phyloP scores from a whole-genome alignment of 129 eudicot species.

The Silybum marianum region DNA sequence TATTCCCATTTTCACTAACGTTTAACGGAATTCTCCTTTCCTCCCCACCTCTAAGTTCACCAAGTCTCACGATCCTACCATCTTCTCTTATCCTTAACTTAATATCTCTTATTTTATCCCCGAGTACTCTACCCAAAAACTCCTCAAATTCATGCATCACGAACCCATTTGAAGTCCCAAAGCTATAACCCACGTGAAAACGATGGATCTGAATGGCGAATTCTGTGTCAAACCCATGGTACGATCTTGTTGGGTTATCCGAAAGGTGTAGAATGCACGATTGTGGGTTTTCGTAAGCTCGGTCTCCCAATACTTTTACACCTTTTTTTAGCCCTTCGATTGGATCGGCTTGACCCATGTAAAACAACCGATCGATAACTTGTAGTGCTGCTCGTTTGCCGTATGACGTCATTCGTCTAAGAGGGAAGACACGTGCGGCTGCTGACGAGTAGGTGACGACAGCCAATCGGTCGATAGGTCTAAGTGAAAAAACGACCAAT shows the following conservation, averaged over 20 bases:
- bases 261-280: conserved; percentile 75
- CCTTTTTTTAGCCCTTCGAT: conserved; percentile 85
- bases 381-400: conserved; percentile 83
- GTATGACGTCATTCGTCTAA: conserved; percentile 78
- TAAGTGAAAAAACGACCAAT: conserved; percentile 67
- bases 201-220: conserved; percentile 57
- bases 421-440: conserved; percentile 85
- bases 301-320: conserved; percentile 65
- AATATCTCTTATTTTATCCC: conserved; percentile 66
- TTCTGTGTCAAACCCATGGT: conserved; percentile 54
- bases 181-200: conserved; percentile 72
- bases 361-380: conserved; percentile 74
- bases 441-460: conserved; percentile 82
- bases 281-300: conserved; percentile 64
- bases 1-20: conserved; percentile 38
- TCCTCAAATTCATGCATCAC: conserved; percentile 84
- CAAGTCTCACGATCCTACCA: conserved; percentile 55
- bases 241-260: conserved; percentile 65
- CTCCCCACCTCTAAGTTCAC: conserved; percentile 79
- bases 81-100: conserved; percentile 66
- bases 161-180: conserved; percentile 62
- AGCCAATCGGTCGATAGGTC: conserved; percentile 82
- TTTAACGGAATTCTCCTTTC: conserved; percentile 70
- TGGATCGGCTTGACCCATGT: conserved; percentile 79
- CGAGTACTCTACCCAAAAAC: conserved; percentile 64